phyloP scores from a whole-genome alignment of 1,139 yeast species.

The Pichia sp. region DNA sequence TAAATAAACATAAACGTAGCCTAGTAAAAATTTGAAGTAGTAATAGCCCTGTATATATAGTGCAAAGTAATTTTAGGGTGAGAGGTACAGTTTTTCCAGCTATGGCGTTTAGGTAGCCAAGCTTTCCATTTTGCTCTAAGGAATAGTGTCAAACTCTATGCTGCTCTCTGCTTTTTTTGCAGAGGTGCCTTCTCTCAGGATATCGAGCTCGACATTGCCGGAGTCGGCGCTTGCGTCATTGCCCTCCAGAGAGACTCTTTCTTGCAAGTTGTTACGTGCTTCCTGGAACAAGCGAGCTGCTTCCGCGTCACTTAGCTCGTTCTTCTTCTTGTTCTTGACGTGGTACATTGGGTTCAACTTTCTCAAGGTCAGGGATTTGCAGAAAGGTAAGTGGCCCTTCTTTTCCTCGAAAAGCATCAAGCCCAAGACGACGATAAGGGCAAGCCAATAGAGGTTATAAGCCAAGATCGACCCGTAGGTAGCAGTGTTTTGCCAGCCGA shows the following conservation, averaged over 20 bases:
- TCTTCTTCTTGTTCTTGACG: constrained; percentile 61
- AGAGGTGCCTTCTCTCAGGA: not conserved
- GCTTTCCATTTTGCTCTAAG: not conserved
- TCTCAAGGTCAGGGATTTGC: constrained; percentile 46
- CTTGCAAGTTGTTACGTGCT: constrained; percentile 34
- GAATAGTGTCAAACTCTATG: not conserved
- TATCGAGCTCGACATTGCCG: not conserved
- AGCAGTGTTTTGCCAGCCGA: constrained; percentile 92
- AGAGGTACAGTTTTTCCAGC: too few relatives aligned
- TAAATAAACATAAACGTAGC: too few relatives aligned
- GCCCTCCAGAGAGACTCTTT: constrained; percentile 26
- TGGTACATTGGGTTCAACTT: constrained; percentile 70
- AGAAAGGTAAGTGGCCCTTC: constrained; percentile 57
- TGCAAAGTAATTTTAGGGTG: too few relatives aligned
- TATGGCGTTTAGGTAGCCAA: not conserved
- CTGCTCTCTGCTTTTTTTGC: not conserved
- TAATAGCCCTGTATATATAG: too few relatives aligned
- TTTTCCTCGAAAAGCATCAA: constrained; percentile 72
- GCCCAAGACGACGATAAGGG: constrained; percentile 47
- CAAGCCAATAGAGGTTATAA: constrained; percentile 79
- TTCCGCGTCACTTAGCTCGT: constrained; percentile 51
- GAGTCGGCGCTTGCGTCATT: constrained; percentile 1
- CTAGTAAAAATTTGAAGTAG: too few relatives aligned
- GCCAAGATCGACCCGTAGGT: constrained; percentile 81
- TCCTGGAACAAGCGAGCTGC: constrained; percentile 49